Evolutionary conservation across 2,329 filamentous ascomycete species (phyloP), one percentile per base, ranked within the genome.

Genomic region (Botrytis deweyae): DNA sequence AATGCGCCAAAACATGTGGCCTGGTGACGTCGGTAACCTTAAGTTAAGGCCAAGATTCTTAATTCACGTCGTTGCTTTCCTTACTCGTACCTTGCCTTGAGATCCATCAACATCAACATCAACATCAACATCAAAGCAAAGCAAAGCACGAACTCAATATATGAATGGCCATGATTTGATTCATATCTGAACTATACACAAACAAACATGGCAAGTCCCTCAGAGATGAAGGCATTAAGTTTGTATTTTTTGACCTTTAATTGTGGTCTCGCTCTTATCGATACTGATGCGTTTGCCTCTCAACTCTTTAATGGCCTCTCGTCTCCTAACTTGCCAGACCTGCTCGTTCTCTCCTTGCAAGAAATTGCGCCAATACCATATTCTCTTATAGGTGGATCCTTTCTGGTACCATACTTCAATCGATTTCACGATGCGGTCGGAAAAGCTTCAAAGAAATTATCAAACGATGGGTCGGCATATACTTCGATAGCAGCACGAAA

Each of bases 161-260:
- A 6, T n/a, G 16, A 40, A 38, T 29, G n/a, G 49, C 16, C 29
- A 67, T 52, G 46, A 52, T 52, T 67, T 67, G 44, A 67, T 38
- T 52, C 7, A 42, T 20, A 63, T 22, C 33, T 52, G 14, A 67
- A 40, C 3, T 29, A n/a, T 40, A n/a, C 46, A 12, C 46, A 40
- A 22, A 29, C 4, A 29, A 49, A 12, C 3, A 72, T 72, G 71
- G 55, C 63, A 63, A 52, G 40, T 29, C 12, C 20, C 22, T 66
- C 61, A 44, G 65, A 66, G 12, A 74, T 72, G 61, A 72, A 70
- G 29, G n/a, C 49, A 33, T 58, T 97, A 72, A 89, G 91, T 79
- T 83, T 94, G 73, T 91, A 97, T 79, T 87, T 97, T 76, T 83
- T 97, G 72, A 97, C 95, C 18, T 97, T 96, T 85, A 98, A 98